Evolutionary conservation across 2,329 filamentous ascomycete genomes (phyloP).

Genomic region (Penicillium sp.): DNA sequence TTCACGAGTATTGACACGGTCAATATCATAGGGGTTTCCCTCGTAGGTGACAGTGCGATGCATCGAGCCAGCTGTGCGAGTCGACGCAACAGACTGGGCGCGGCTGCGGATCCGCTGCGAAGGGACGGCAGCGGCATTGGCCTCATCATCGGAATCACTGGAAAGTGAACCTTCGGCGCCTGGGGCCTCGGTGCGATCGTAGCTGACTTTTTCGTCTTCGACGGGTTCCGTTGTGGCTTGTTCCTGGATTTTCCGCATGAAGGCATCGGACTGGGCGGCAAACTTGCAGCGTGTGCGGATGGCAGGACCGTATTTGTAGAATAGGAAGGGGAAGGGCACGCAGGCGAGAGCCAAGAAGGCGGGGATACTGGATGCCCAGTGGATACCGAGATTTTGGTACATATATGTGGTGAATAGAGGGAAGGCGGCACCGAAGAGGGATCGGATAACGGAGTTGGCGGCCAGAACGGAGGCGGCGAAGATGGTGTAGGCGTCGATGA

Average conservation of each 20-base stretch:
- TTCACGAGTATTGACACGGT: constrained; percentile 45
- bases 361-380: constrained; percentile 28
- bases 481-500: constrained; percentile 30
- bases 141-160: constrained; percentile 27
- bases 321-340: constrained; percentile 29
- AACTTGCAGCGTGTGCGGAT: constrained; percentile 28
- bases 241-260: constrained; percentile 39
- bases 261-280: constrained; percentile 34
- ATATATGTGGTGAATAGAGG: constrained; percentile 31
- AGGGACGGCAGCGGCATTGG: constrained; percentile 17
- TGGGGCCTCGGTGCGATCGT: constrained; percentile 38
- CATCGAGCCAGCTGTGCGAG: constrained; percentile 24
- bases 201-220: constrained; percentile 24
- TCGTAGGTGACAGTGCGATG: constrained; percentile 38
- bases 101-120: constrained; percentile 28
- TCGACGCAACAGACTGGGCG: constrained; percentile 30
- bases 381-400: constrained; percentile 27
- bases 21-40: constrained; percentile 47
- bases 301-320: constrained; percentile 28
- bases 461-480: constrained; percentile 29
- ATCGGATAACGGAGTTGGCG: constrained; percentile 28
- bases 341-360: constrained; percentile 29
- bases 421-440: constrained; percentile 28
- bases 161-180: constrained; percentile 24
- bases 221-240: constrained; percentile 17